Evolutionary conservation across 2,329 filamentous ascomycete genomes (phyloP), one percentile per base, ranked within the genome.

Genomic region (Parastagonospora nodorum): DNA sequence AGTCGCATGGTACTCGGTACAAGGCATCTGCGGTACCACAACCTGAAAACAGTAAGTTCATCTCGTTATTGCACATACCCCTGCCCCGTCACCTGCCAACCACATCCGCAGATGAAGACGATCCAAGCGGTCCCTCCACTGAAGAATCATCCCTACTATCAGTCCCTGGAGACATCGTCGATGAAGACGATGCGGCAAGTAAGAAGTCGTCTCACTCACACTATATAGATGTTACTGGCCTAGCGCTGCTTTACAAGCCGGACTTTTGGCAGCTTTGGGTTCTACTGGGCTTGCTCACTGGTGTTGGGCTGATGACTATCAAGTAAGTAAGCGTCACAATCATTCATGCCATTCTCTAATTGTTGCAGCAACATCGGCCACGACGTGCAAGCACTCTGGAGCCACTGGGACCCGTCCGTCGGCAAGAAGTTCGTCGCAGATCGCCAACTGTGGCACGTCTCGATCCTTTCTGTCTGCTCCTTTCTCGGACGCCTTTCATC

Each of bases 241-340:
- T 91, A 67, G 82, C 83, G 12, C 81, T 99, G 68, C 76, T 96
- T 29, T 79, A 79, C 45, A 85, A 83, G 53, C 66, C 86, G 41
- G 88, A 95, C 59, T 99, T 97, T 74, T 97, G 92, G 92, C 89
- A 95, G 67, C 77, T 96, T 27, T 97, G 95, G 73, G 74, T 83
- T 50, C 86, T 96, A 60, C 90, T 99, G 83, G 92, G 88, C 33
- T 83, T 97, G n/a, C 79, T 97, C 55, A 91, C 92, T 5, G 94
- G 94, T 45, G 89, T 97, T 63, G 94, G 94, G 9, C 78, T 99
- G 59, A 99, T 99, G 94, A 97, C 93, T 0, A 99, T 99, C 76
- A 99, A 99, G 92, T 96, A 81, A 74, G 88, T 79, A 7, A 8
- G 29, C 19, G 7, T 42, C 8, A 12, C 29, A 39, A 11, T 45